Conservation (phyloP, 176 grass and related monocot species). For the Zoysia pacifica region DNA sequence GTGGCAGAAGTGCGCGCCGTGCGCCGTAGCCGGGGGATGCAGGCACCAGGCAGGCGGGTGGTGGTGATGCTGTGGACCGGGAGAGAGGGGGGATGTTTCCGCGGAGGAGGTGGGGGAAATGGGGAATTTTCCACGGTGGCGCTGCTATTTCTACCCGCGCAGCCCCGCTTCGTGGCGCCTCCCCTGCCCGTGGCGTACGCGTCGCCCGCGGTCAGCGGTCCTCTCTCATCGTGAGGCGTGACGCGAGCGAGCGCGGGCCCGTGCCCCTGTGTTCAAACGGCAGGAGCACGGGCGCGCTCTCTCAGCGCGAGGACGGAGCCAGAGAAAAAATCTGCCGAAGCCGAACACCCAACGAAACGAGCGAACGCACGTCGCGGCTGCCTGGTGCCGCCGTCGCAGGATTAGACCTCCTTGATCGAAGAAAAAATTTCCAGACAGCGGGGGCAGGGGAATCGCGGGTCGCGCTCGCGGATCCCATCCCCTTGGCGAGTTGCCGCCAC, state of each 20-base stretch:
- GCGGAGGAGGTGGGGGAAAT: background rate
- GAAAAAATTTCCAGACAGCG: too few relatives aligned
- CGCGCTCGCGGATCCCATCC: too few relatives aligned
- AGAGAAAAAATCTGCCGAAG: background rate
- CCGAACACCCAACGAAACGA: background rate
- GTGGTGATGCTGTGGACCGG: background rate
- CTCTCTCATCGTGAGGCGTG: constrained; percentile 18
- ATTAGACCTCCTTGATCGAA: too few relatives aligned
- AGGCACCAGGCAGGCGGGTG: background rate
- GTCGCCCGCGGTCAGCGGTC: constrained; percentile 30
- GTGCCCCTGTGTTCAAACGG: constrained; percentile 29
- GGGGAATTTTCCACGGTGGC: background rate
- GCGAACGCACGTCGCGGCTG: background rate
- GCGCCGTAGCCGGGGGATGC: background rate
- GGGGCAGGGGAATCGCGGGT: too few relatives aligned
- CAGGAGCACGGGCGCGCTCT: too few relatives aligned
- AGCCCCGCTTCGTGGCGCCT: background rate
- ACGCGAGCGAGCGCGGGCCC: constrained; percentile 15
- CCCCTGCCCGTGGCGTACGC: constrained; percentile 20
- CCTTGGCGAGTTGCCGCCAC: too few relatives aligned
- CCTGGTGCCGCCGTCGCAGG: too few relatives aligned
- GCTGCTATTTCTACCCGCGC: constrained; percentile 47
- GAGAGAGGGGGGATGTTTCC: constrained; percentile 28
- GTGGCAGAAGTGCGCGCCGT: background rate
- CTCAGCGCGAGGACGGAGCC: background rate